These are phyloP conservation scores for Filobasidium uniguttulatum DNA, from an alignment of 1,284 basidiomycete genomes.

Conservation along the genomic window DNA sequence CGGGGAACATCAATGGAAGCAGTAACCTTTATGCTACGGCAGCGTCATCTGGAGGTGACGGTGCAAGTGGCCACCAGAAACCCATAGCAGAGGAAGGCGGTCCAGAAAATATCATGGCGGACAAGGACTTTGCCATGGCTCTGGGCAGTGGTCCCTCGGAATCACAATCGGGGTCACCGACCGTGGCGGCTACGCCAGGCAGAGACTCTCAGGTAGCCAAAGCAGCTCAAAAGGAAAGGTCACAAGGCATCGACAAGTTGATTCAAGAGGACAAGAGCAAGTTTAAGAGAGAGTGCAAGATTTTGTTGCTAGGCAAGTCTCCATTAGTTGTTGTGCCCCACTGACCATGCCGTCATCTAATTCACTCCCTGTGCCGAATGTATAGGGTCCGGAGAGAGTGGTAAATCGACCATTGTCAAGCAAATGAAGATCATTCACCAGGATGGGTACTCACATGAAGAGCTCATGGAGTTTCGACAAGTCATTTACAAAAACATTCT, in stretches of 20 bases:
- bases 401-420: conserved; percentile 92
- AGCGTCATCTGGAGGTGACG: not conserved
- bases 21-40: too few relatives aligned
- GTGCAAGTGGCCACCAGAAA: too few relatives aligned
- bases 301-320: conserved; percentile 67
- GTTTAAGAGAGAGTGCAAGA: conserved; percentile 87
- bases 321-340: conserved; percentile 2
- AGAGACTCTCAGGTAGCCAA: not conserved
- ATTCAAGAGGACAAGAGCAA: conserved; percentile 44
- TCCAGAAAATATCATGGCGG: not conserved
- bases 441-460: conserved; percentile 70
- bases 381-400: conserved; percentile 66
- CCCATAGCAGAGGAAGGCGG: not conserved
- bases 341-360: not conserved
- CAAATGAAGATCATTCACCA: conserved; percentile 99
- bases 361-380: not conserved
- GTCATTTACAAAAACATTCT: conserved; percentile 62
- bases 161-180: not conserved
- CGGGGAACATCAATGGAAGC: too few relatives aligned
- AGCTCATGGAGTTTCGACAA: conserved; percentile 63
- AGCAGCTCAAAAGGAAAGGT: conserved; percentile 46
- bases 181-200: not conserved
- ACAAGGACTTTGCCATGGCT: not conserved
- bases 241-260: conserved; percentile 44
- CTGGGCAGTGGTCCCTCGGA: not conserved